phyloP scores from a whole-genome alignment of 176 grass and related monocot genomes.

The Triticum turgidum region DNA sequence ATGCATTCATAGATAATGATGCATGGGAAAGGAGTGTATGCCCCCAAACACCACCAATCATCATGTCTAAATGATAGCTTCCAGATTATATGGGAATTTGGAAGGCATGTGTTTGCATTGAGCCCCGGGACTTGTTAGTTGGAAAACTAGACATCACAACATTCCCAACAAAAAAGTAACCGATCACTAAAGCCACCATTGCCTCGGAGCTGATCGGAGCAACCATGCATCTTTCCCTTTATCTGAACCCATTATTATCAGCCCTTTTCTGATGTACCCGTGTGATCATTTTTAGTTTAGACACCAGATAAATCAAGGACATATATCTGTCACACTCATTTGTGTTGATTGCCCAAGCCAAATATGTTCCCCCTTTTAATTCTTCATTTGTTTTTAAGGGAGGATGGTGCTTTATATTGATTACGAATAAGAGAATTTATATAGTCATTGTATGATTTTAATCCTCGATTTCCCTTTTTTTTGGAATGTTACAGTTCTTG shows the following conservation, averaged over 20 bases:
- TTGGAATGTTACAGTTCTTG: neutral
- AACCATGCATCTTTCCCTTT: neutral
- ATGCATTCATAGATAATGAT: neutral
- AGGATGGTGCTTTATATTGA: neutral
- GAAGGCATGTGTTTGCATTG: constrained; percentile 33
- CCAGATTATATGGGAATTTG: constrained; percentile 22
- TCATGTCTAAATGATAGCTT: constrained; percentile 40
- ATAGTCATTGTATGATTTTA: neutral
- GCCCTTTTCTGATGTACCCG: neutral
- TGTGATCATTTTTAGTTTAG: neutral
- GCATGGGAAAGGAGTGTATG: constrained; percentile 14
- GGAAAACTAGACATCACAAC: constrained; percentile 29
- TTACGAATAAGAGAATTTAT: neutral
- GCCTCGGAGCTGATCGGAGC: constrained; percentile 2
- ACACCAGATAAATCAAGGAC: neutral
- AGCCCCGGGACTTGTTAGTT: constrained; percentile 37
- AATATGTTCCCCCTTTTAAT: neutral
- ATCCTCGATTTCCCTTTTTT: neutral
- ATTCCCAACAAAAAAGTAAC: constrained; percentile 22
- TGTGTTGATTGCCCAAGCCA: neutral
- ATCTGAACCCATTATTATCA: neutral
- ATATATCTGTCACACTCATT: neutral
- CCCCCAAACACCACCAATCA: constrained; percentile 20
- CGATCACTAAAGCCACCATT: constrained; percentile 15
- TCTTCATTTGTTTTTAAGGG: neutral